These are phyloP conservation scores for Paracoccidioides lutzii DNA, from an alignment of 2,329 filamentous ascomycete genomes.

Conservation along the genomic window DNA sequence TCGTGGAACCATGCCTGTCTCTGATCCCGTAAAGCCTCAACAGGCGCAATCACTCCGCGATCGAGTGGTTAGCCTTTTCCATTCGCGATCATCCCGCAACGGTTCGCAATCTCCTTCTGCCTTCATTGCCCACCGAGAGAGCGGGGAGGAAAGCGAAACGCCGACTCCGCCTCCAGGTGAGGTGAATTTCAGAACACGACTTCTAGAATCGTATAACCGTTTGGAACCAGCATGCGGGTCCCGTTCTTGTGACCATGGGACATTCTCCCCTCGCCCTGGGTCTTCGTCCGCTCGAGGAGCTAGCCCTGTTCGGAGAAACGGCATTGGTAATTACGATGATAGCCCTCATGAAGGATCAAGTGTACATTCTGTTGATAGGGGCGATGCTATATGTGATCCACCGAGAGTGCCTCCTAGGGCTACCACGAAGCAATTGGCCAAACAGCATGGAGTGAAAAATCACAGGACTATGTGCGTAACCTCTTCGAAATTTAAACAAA, in stretches of 20 bases:
- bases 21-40: slow-evolving; percentile 11
- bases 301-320: slow-evolving; percentile 18
- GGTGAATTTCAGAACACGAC: slow-evolving; percentile 23
- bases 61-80: slow-evolving; percentile 20
- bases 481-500: background rate
- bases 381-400: slow-evolving; percentile 30
- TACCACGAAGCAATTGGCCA: slow-evolving; percentile 59
- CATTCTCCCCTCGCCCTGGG: slow-evolving; percentile 49
- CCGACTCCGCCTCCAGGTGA: slow-evolving; percentile 5
- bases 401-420: slow-evolving; percentile 47
- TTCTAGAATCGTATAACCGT: slow-evolving; percentile 29
- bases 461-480: slow-evolving; percentile 55
- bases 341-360: slow-evolving; percentile 12
- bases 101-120: slow-evolving; percentile 8
- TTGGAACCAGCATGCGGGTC: slow-evolving; percentile 26
- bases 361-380: slow-evolving; percentile 25
- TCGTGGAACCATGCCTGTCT: slow-evolving; percentile 17
- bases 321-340: slow-evolving; percentile 12
- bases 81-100: slow-evolving; percentile 10
- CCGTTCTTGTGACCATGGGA: slow-evolving; percentile 54
- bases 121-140: background rate
- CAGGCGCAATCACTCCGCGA: slow-evolving; percentile 21
- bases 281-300: slow-evolving; percentile 37
- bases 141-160: background rate
- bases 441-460: slow-evolving; percentile 60